Percentiles rank a stretch among this genome's conserved stretches.
These are phyloP conservation scores for Globisporangium orthogonon DNA, from an alignment of 352 stramenopile genomes.

Conservation along the genomic window DNA sequence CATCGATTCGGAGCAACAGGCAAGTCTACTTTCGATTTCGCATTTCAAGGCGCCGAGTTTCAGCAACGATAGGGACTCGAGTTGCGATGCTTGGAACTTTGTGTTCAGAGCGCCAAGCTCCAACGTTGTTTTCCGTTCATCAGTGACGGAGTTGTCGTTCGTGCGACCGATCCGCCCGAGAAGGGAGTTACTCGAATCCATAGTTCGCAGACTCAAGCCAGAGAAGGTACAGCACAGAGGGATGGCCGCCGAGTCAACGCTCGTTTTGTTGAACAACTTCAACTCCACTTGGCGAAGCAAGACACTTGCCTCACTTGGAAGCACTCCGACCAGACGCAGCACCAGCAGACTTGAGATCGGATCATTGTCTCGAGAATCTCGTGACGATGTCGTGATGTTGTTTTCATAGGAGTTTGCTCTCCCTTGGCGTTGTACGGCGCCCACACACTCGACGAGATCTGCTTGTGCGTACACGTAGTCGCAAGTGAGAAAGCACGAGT, in stretches of 20 bases:
- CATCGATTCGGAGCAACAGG: background rate
- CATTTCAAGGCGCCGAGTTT: slow-evolving; percentile 7
- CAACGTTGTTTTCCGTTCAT: slow-evolving; percentile 6
- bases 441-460: background rate
- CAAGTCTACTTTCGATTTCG: slow-evolving; percentile 11
- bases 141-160: background rate
- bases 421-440: background rate
- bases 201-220: slow-evolving; percentile 2
- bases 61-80: slow-evolving; percentile 1
- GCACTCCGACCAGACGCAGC: slow-evolving; percentile 5
- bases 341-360: slow-evolving; percentile 1
- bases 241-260: background rate
- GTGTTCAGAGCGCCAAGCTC: slow-evolving; percentile 3
- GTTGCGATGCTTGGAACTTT: background rate
- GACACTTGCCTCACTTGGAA: slow-evolving; percentile 6
- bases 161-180: background rate
- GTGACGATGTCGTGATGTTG: background rate
- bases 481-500: slow-evolving; percentile 6
- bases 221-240: background rate
- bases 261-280: background rate
- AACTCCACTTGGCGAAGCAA: slow-evolving; percentile 9
- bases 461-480: slow-evolving; percentile 1
- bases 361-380: background rate
- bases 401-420: background rate
- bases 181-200: slow-evolving; percentile 3